Base-by-base conservation (phyloP, 1,139 yeast genomes). In the Candida smagusa region DNA sequence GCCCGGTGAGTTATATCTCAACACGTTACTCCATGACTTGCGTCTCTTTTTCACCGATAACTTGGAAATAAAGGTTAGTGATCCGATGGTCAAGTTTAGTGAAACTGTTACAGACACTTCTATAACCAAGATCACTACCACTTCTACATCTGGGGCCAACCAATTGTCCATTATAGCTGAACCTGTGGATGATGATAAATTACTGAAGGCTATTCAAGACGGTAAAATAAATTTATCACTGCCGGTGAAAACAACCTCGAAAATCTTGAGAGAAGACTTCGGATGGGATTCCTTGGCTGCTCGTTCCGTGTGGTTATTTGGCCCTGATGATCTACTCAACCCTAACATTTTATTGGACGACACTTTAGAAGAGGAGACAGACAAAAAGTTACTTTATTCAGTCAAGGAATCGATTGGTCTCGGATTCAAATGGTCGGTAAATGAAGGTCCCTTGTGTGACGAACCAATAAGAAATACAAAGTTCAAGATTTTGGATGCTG, bases 381-480 rank as follows among this genome's bases (percentile, higher is more conserved):
- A 86, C 51, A 78, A 79, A 50, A 59, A 61, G 12, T 42, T 67
- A n/a, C 55, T 88, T 16, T 47, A 53, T 3, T 42, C 67, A 1
- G 66, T 74, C 19, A 81, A 77, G 44, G 79, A 75, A 4, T 65
- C 79, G 1, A 70, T 92, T 0, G 61, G 68, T 5, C 81, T 81
- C 46, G 98, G 97, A 0, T 92, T 90, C 59, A 74, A 76, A 50
- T 87, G 96, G 95, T 82, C 85, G 7, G 71, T 78, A 0, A 70
- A 79, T 39, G 96, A 88, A 50, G 98, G 98, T 0, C 98, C 98
- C 0, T 63, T 94, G 22, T 81, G 95, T 46, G 95, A 85, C 43
- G 97, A 89, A 54, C 84, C 87, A 0, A 72, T 94, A 2, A 66
- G 87, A 39, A 76, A 81, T 40, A 79, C 84, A 4, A 80, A 78